phyloP scores from a whole-genome alignment of 441 rosid species.

The Corymbia calophylla region DNA sequence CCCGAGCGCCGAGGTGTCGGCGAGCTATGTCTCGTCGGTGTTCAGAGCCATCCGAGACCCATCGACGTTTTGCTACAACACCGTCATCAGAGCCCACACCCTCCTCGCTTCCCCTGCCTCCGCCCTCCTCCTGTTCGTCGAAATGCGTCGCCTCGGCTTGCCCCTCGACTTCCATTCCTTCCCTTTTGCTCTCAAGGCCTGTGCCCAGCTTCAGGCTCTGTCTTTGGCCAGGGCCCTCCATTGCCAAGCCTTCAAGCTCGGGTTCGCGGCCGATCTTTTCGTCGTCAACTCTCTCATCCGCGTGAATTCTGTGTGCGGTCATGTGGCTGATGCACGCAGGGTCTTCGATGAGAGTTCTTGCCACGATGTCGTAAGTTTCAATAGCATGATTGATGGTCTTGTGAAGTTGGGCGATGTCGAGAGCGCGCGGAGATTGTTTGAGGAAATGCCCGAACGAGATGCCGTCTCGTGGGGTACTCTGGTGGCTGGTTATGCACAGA shows the following conservation, averaged over 20 bases:
- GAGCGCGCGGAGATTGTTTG: slow-evolving; percentile 38
- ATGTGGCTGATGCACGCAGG: slow-evolving; percentile 17
- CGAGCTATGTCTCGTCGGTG: slow-evolving; percentile 26
- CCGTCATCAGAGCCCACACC: slow-evolving; percentile 37
- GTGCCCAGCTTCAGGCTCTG: slow-evolving; percentile 22
- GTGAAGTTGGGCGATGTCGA: slow-evolving; percentile 37
- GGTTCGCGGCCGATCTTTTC: slow-evolving; percentile 41
- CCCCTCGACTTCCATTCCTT: slow-evolving; percentile 50
- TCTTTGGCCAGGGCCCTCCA: slow-evolving; percentile 29
- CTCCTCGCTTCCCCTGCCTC: slow-evolving; percentile 33
- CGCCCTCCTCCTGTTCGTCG: slow-evolving; percentile 34
- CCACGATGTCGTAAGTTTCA: slow-evolving; percentile 46
- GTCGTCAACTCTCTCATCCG: slow-evolving; percentile 40
- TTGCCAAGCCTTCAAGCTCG: slow-evolving; percentile 33
- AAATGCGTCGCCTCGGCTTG: slow-evolving; percentile 42
- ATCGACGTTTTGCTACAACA: slow-evolving; percentile 46
- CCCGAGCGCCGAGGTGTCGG: background rate
- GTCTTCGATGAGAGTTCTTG: slow-evolving; percentile 43
- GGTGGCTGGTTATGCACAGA: slow-evolving; percentile 45
- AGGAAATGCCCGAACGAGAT: slow-evolving; percentile 45
- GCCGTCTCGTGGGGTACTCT: slow-evolving; percentile 62
- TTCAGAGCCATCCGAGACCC: slow-evolving; percentile 36
- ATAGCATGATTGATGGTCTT: slow-evolving; percentile 45
- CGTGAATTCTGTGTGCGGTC: slow-evolving; percentile 9
- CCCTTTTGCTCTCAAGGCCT: slow-evolving; percentile 62